These are phyloP conservation scores for Erigeron philadelphicus DNA, from an alignment of 140 eudicot species.

Conservation along the genomic window DNA sequence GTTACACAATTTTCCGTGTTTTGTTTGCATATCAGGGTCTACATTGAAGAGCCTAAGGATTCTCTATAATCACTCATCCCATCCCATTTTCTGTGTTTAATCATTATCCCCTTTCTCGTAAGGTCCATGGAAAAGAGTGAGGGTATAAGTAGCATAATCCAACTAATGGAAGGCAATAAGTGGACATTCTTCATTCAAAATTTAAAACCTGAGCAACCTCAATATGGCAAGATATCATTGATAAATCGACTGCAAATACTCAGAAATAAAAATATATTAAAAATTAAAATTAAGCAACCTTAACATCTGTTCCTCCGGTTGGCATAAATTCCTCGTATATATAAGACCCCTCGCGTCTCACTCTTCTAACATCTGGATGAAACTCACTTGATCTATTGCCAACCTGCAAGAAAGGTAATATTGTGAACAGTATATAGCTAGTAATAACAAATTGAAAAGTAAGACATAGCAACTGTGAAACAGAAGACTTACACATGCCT, in stretches of 20 bases:
- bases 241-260: neutral
- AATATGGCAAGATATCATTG: neutral
- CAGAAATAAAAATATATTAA: neutral
- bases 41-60: neutral
- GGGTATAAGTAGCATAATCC: slow-evolving; percentile 4
- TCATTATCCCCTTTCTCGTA: neutral
- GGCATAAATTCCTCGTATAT: slow-evolving; percentile 97
- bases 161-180: slow-evolving; percentile 5
- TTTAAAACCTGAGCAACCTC: slow-evolving; percentile 9
- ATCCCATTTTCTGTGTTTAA: neutral
- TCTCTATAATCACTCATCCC: neutral
- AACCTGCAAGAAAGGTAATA: slow-evolving; percentile 46
- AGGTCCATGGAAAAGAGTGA: slow-evolving; percentile 8
- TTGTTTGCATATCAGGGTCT: neutral
- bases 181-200: neutral
- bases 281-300: slow-evolving; percentile 42
- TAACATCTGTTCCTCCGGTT: slow-evolving; percentile 97
- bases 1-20: neutral
- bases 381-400: slow-evolving; percentile 98
- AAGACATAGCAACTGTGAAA: slow-evolving; percentile 3
- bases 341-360: slow-evolving; percentile 97
- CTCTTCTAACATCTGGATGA: slow-evolving; percentile 96
- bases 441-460: slow-evolving; percentile 2
- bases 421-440: slow-evolving; percentile 11
- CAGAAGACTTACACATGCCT: neutral